Percentiles rank a stretch among this genome's conserved stretches.
Evolutionary conservation across 129 eudicot species (phyloP).

Genomic region (Tanacetum coccineum): DNA sequence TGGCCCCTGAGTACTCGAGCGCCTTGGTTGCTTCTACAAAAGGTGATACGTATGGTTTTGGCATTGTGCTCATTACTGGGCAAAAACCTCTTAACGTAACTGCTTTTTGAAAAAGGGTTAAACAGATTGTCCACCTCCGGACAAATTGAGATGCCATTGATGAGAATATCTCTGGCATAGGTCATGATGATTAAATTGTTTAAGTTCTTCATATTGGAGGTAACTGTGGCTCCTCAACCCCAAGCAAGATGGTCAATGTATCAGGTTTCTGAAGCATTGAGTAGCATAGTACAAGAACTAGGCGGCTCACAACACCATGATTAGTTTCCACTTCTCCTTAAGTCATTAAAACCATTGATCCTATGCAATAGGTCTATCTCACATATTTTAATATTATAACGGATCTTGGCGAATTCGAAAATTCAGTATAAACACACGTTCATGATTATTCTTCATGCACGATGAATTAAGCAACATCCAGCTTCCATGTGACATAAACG

Average conservation of each 20-base stretch:
- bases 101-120: conserved; percentile 50
- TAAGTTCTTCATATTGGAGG: conserved; percentile 57
- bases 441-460: too few relatives aligned
- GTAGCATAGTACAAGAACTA: conserved; percentile 47
- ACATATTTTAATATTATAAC: too few relatives aligned
- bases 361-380: too few relatives aligned
- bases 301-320: conserved; percentile 66
- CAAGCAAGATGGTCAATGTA: conserved; percentile 78
- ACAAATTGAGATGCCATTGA: conserved; percentile 58
- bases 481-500: too few relatives aligned
- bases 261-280: conserved; percentile 65
- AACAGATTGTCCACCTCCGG: conserved; percentile 50
- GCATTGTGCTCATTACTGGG: conserved; percentile 73
- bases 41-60: conserved; percentile 70
- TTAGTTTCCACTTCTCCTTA: conserved; percentile 62
- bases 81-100: conserved; percentile 48
- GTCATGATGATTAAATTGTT: conserved; percentile 72
- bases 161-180: conserved; percentile 50
- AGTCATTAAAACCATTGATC: too few relatives aligned
- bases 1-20: conserved; percentile 42
- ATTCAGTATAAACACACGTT: too few relatives aligned
- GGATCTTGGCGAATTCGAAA: too few relatives aligned
- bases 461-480: too few relatives aligned
- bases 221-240: conserved; percentile 52
- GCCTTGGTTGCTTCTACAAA: conserved; percentile 67